Percentiles rank a stretch among this genome's conserved stretches.
Conservation (phyloP, 2,329 filamentous ascomycete species). For the Colletotrichum eremochloae region DNA sequence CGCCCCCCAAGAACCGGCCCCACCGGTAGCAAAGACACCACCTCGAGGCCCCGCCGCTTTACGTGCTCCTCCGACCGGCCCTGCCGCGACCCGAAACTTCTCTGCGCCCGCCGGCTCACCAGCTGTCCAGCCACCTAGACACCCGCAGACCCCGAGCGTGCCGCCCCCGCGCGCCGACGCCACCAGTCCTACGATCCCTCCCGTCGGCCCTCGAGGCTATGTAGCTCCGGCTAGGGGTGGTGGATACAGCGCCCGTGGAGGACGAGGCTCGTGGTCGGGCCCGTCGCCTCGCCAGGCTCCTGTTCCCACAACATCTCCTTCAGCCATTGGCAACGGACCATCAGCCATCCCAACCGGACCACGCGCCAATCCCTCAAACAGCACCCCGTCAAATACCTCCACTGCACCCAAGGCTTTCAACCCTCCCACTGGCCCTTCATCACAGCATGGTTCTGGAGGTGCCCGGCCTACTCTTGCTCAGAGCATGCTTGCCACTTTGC, state of each 20-base stretch:
- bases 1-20: slow-evolving; percentile 48
- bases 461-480: slow-evolving; percentile 64
- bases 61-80: slow-evolving; percentile 64
- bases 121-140: slow-evolving; percentile 51
- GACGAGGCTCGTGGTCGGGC: slow-evolving; percentile 60
- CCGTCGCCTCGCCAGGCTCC: slow-evolving; percentile 48
- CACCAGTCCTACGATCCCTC: slow-evolving; percentile 63
- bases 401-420: slow-evolving; percentile 63
- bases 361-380: slow-evolving; percentile 52
- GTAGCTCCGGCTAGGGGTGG: slow-evolving; percentile 60
- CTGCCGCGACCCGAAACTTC: slow-evolving; percentile 55
- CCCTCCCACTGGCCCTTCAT: slow-evolving; percentile 67
- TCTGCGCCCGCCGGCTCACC: slow-evolving; percentile 53
- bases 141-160: slow-evolving; percentile 51
- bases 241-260: slow-evolving; percentile 58
- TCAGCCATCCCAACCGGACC: slow-evolving; percentile 64
- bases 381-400: slow-evolving; percentile 55
- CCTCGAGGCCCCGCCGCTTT: slow-evolving; percentile 69
- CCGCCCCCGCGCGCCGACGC: slow-evolving; percentile 54
- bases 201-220: slow-evolving; percentile 68
- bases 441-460: slow-evolving; percentile 51
- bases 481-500: slow-evolving; percentile 64
- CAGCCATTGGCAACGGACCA: slow-evolving; percentile 53
- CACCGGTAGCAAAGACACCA: slow-evolving; percentile 58
- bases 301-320: slow-evolving; percentile 54